A percentile compares a stretch with the other conserved stretches of the same genome.
Evolutionary conservation across 352 stramenopile genomes (phyloP).

Genomic region (Phytophthora brassicae): DNA sequence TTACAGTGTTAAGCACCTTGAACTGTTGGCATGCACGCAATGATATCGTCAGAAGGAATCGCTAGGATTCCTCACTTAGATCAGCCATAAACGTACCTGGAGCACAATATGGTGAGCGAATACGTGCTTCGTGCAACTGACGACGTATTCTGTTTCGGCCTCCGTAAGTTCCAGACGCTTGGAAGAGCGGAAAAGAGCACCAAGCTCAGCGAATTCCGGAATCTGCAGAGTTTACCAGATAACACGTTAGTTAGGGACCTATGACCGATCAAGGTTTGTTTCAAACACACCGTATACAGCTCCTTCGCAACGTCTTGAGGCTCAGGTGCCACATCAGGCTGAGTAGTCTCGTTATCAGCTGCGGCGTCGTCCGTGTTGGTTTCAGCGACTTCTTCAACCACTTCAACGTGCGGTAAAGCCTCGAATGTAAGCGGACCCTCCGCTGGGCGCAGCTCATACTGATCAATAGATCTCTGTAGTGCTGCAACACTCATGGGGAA

Average conservation of each 20-base stretch:
- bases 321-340: conserved; percentile 38
- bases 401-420: conserved; percentile 81
- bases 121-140: conserved; percentile 97
- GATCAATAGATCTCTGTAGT: conserved; percentile 86
- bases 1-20: conserved; percentile 98
- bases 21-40: conserved; percentile 86
- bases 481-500: conserved; percentile 75
- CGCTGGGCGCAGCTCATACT: conserved; percentile 79
- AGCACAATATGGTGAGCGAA: conserved; percentile 96
- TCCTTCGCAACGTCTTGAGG: conserved; percentile 87
- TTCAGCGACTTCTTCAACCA: conserved; percentile 47
- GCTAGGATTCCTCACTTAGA: background rate
- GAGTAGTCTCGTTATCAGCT: conserved; percentile 26
- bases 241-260: background rate
- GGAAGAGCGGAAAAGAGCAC: conserved; percentile 93
- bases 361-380: conserved; percentile 40
- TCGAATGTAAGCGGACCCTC: conserved; percentile 84
- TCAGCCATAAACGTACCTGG: conserved; percentile 41
- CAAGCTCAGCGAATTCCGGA: conserved; percentile 93
- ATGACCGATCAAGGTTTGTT: background rate
- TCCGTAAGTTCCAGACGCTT: conserved; percentile 93
- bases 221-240: conserved; percentile 54
- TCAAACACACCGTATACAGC: conserved; percentile 88
- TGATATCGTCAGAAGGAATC: conserved; percentile 4
- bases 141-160: conserved; percentile 97